These are phyloP conservation scores for Trypanosoma avium DNA, from an alignment of 208 protist genomes.

Conservation along the genomic window DNA sequence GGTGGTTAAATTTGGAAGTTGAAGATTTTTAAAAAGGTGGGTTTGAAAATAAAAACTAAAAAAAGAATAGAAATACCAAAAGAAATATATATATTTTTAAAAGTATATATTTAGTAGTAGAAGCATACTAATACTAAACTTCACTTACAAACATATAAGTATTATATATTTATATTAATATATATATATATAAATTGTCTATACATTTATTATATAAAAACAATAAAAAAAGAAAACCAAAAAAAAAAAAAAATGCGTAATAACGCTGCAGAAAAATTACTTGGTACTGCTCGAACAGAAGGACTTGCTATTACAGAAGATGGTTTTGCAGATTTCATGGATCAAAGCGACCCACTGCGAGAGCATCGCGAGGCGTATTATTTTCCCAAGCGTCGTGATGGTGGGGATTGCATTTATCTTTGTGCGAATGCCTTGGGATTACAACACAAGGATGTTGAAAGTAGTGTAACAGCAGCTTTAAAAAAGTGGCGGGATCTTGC, in stretches of 20 bases:
- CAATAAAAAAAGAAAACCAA: not conserved
- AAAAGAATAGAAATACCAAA: not conserved
- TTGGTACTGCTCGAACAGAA: constrained; percentile 43
- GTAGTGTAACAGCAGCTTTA: constrained; percentile 65
- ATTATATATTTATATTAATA: constrained; percentile 4
- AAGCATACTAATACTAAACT: no score
- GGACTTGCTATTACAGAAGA: constrained; percentile 67
- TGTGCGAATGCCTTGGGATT: constrained; percentile 90
- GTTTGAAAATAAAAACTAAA: constrained; percentile 6
- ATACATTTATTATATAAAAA: not conserved
- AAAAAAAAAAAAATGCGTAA: constrained; percentile 48
- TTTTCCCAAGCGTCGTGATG: constrained; percentile 51
- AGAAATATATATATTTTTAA: no score
- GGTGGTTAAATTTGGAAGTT: no score
- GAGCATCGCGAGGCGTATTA: constrained; percentile 59
- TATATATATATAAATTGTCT: constrained; percentile 11
- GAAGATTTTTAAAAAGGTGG: no score
- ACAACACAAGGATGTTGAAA: constrained; percentile 74
- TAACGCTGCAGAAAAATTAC: constrained; percentile 55
- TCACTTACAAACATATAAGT: constrained; percentile 2
- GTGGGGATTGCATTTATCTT: constrained; percentile 68
- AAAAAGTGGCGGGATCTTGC: constrained; percentile 90
- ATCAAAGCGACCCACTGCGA: constrained; percentile 57
- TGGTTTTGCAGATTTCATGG: constrained; percentile 70
- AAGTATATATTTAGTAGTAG: no score